Evolutionary conservation across 1,284 basidiomycete genomes (phyloP), one percentile per base, ranked within the genome.

Genomic region (Apiotrichum domesticum): DNA sequence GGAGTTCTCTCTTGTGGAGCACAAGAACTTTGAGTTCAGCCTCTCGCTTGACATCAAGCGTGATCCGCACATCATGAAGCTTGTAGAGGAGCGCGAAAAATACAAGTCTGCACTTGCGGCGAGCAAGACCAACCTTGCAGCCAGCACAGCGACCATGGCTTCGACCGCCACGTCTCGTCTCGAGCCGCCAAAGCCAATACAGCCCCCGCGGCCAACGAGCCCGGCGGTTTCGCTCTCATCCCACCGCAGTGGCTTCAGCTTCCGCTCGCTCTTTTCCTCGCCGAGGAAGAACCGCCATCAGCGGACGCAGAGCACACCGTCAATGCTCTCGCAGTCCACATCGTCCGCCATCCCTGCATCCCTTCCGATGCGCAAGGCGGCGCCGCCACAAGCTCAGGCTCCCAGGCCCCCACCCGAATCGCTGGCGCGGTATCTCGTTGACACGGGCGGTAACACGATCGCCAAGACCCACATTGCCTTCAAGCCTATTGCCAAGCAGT

Each of bases 21-120:
- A 73, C 68, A 87, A 83, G 74, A 92, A 92, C 72, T 85, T 94
- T 57, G 90, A 94, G 72, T 94, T 95, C 75, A 90, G 89, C 1
- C 80, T 94, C 11, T 87, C 85, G 0, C 77, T 95, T 63, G 92
- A 92, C 73, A 79, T 94, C 63, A 84, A 86, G 46, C 83, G 85
- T 41, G 90, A 93, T 71, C 83, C 86, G 29, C 90, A 94, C 65
- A 86, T 94, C 62, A 77, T 84, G 48, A 66, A 66, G 45, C 61
- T 67, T 21, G 83, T 87, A 69, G 87, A 87, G 65, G 82, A 70
- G 49, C 66, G 66, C 35, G 45, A 83, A 1, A 79, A 85, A 6
- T 35, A 35, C 51, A 54, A 56, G 41, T 32, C 51, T 32, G 29
- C 55, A 6, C n/a, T 21, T 14, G 15, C 54, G 2, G 45, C 48